Evolutionary conservation across 208 protist genomes (phyloP), one percentile per base, ranked within the genome.

Genomic region (Lotmaria passim): DNA sequence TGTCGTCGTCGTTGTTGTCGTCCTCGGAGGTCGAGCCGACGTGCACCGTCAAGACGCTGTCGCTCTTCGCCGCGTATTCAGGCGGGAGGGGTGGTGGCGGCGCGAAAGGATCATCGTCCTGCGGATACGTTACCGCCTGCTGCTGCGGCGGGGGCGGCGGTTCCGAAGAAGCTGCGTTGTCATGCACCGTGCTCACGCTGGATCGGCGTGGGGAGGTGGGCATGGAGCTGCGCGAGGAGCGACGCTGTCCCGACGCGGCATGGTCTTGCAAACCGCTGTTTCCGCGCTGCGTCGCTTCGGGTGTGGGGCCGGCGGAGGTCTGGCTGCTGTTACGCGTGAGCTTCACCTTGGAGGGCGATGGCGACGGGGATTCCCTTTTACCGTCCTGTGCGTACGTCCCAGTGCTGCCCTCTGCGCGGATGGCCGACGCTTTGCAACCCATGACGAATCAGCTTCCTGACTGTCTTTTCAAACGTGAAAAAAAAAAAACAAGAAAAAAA

Each of bases 401-500:
- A 2, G 21, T 30, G 33, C 34, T 46, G 31, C 60, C 47, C n/a
- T 56, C 44, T 0, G 36, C 3, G 7, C 69, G 48, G 15, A 58
- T 63, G 4, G 47, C 58, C 24, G 79, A 81, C 0, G 70, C 26
- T 23, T 67, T 67, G 67, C 74, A 85, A 12, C 79, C 75, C 79
- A 81, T 85, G 46, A 63, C 44, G 59, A 31, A 26, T 57, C 55
- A 30, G 3, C 31, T 12, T 34, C 59, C n/a, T 59, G 12, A 6
- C 12, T 14, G 12, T 39, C 36, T 39, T 6, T 39, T 14, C 36
- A 12, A 39, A 14, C n/a, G 41, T 5, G 10, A 11, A 43, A 41
- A 12, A 36, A 66, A 15, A 28, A 24, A 28, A 66, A 38, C 12
- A 47, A 64, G 31, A 64, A 64, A 56, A 47, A 67, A 33, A 28